Base-by-base conservation (phyloP, 2,329 filamentous ascomycete species). In the Arachnopeziza araneosa region DNA sequence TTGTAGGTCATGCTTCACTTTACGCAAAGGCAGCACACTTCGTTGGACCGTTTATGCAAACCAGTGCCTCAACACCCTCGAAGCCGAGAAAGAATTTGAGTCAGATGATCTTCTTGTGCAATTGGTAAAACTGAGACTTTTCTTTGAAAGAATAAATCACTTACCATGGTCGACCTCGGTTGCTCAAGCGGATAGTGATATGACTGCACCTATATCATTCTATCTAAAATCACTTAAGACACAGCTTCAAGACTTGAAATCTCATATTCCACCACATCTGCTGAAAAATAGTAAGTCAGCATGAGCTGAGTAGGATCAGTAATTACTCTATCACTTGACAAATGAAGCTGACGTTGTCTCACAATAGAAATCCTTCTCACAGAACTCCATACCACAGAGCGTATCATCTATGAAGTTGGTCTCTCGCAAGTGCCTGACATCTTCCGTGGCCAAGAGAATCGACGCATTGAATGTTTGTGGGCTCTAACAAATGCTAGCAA, bases 51-150 rank as follows among this genome's bases (percentile, higher is more conserved):
- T 32, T 26, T 61, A 61, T 30, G 58, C 50, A 14, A 49, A 57
- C 19, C 50, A 61, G 24, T 61, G 59, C 54, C 59, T 61, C 19
- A 23, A 22, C 14, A 23, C 54, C 1, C 2, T 58, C 7, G 55
- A 61, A 52, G 44, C 14, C 51, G 44, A 55, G 23, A 36, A 36
- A 26, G 59, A 61, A 44, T 54, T 55, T 17, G 56, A 30, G 52
- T 58, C 59, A 22, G 59, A 61, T 49, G 21, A 24, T 24, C 48
- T 61, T n/a, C 55, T 61, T 17, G 59, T 55, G 10, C 59, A 61
- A 26, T 10, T 61, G 23, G 52, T 58, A 23, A 61, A 61, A 36
- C 21, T 58, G 2, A 55, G 52, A 19, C 51, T 51, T 12, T 52
- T 61, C 23, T 54, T 55, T 24, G 56, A 61, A 58, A 54, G 52